These are phyloP conservation scores for Phytophthora colocasiae DNA, from an alignment of 352 stramenopile genomes.

Conservation along the genomic window DNA sequence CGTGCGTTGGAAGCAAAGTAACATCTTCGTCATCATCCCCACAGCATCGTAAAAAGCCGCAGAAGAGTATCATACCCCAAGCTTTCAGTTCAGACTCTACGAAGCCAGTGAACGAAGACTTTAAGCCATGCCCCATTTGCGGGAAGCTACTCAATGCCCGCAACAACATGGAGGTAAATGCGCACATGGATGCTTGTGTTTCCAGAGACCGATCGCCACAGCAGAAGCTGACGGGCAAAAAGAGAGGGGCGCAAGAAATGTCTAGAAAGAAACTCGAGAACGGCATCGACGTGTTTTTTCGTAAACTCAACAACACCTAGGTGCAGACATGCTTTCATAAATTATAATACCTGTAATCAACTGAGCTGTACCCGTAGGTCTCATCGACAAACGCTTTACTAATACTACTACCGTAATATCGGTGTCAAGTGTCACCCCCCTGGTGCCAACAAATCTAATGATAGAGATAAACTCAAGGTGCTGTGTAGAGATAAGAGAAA, in stretches of 20 bases:
- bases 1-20: conserved; percentile 41
- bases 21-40: conserved; percentile 11
- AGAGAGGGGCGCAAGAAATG: conserved; percentile 17
- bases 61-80: conserved; percentile 8
- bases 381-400: no score
- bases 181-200: conserved; percentile 67
- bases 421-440: no score
- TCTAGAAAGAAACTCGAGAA: conserved; percentile 15
- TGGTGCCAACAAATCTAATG: no score
- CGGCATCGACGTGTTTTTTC: conserved; percentile 41
- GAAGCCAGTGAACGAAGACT: conserved; percentile 7
- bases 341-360: no score
- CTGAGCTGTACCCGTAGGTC: no score
- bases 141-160: conserved; percentile 57
- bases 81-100: conserved; percentile 14
- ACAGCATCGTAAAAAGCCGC: conserved; percentile 23
- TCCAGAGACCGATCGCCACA: conserved; percentile 9
- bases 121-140: conserved; percentile 63
- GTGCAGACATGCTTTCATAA: no score
- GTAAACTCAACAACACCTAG: conserved; percentile 14
- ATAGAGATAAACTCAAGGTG: no score
- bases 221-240: conserved; percentile 15
- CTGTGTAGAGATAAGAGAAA: no score
- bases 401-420: no score
- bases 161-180: conserved; percentile 65